A percentile compares a stretch with the other conserved stretches of the same genome.
Conservation (phyloP, 1,284 basidiomycete species). For the Phylloboletellus chloephorus region DNA sequence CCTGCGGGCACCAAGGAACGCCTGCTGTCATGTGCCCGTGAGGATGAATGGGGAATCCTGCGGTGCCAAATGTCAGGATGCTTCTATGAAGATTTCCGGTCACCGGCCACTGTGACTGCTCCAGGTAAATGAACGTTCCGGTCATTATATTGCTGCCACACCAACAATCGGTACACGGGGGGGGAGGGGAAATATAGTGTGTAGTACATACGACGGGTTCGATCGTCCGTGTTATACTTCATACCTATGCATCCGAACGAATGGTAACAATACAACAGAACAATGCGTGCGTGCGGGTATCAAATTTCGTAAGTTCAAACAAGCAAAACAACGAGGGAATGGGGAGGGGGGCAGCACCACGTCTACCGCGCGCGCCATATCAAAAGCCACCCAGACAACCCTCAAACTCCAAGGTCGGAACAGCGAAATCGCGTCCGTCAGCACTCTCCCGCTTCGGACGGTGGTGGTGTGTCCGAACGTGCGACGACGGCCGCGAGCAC, state of each 20-base stretch:
- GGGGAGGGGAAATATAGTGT: not conserved
- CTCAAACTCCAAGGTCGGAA: conserved; percentile 33
- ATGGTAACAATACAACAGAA: conserved; percentile 22
- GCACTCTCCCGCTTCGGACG: conserved; percentile 16
- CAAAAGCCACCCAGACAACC: conserved; percentile 47
- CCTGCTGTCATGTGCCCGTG: no score
- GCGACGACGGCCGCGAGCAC: conserved; percentile 17
- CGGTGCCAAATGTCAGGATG: no score
- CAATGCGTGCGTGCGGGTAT: conserved; percentile 25
- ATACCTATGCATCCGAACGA: conserved; percentile 20
- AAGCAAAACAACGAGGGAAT: conserved; percentile 2
- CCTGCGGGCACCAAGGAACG: no score
- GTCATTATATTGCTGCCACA: no score
- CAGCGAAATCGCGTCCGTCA: conserved; percentile 28
- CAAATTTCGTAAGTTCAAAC: conserved; percentile 18
- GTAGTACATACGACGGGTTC: not conserved
- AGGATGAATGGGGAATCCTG: no score
- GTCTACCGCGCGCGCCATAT: conserved; percentile 15
- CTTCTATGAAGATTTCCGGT: no score
- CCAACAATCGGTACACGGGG: no score
- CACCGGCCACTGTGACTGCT: no score
- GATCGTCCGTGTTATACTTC: not conserved
- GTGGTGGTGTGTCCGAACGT: conserved; percentile 9
- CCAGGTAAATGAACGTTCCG: no score
- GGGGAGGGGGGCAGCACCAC: conserved; percentile 5